Evolutionary conservation across 2,329 filamentous ascomycete genomes (phyloP).

Genomic region (Ceratocystis eucalypticola): DNA sequence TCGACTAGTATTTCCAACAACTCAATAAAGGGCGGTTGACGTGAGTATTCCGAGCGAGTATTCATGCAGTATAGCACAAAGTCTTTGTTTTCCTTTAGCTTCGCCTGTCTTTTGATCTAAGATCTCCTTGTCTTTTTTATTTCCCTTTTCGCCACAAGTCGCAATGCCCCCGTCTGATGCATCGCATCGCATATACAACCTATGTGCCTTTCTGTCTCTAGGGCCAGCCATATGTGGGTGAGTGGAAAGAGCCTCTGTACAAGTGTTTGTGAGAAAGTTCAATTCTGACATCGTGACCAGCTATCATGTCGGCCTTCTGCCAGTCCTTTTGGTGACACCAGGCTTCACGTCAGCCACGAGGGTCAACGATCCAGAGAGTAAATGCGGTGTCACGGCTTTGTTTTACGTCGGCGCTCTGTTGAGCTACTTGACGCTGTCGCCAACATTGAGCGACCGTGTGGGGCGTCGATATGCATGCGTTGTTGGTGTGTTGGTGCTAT

Average conservation of each 20-base stretch:
- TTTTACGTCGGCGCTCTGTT: slow-evolving; percentile 45
- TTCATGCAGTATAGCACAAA: neutral
- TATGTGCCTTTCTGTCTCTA: slow-evolving; percentile 36
- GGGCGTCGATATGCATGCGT: slow-evolving; percentile 40
- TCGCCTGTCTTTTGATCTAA: neutral
- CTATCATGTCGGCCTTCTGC: slow-evolving; percentile 45
- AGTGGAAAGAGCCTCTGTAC: slow-evolving; percentile 20
- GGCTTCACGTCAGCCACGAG: slow-evolving; percentile 27
- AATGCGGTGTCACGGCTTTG: slow-evolving; percentile 20
- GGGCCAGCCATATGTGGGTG: slow-evolving; percentile 41
- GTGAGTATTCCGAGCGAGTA: neutral
- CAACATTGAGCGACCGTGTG: slow-evolving; percentile 36
- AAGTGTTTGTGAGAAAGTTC: neutral
- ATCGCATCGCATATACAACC: slow-evolving; percentile 26
- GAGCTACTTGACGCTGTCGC: slow-evolving; percentile 42
- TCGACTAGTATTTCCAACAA: neutral
- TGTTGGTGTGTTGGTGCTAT: slow-evolving; percentile 33
- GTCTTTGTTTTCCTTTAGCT: too few relatives aligned
- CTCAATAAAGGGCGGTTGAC: neutral
- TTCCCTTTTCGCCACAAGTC: neutral
- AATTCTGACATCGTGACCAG: slow-evolving; percentile 21
- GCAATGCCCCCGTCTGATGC: slow-evolving; percentile 1
- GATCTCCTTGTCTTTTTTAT: neutral
- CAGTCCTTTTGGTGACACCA: slow-evolving; percentile 41
- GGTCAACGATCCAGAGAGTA: slow-evolving; percentile 32